Base-by-base conservation (phyloP, 345 rosid species). In the Passiflora organensis region DNA sequence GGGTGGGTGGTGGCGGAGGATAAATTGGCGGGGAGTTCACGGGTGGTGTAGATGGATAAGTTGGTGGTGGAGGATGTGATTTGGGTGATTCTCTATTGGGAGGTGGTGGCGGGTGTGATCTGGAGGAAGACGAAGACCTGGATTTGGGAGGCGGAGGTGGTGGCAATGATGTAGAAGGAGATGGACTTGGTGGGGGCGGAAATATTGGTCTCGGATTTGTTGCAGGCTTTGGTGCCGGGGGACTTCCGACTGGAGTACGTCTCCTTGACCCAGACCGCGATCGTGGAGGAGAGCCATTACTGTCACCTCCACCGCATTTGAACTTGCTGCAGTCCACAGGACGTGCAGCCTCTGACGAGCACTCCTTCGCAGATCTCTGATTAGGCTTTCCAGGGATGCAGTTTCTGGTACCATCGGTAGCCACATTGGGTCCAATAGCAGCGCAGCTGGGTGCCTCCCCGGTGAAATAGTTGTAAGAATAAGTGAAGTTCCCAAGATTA, bases 281-380 rank as follows among this genome's bases (percentile, higher is more conserved):
- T 23, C 0, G 63, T n/a, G n/a, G n/a, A n/a, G n/a, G n/a, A n/a
- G n/a, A n/a, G n/a, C n/a, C n/a, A n/a, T n/a, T n/a, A n/a, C n/a
- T n/a, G n/a, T n/a, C n/a, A n/a, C n/a, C n/a, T n/a, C n/a, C 66
- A 14, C 60, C 64, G 41, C 85, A 86, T 62, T 78, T 71, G 44
- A 83, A 79, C 66, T 66, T 78, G 49, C 75, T 69, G 54, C 89
- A 86, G 56, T 83, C 83, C 38, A 71, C 85, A 32, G 84, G 84
- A 4, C 65, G 71, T 0, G 87, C 85, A 32, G 72, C 75, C 34
- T 34, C 12, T 1, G 87, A 81, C 25, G 77, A 76, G 58, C 90
- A 86, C 23, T 83, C 81, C 51, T 44, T 50, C 19, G 55, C 57
- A n/a, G 87, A 76, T 74, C 80, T 73, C 64, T 86, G 87, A 37